Evolutionary conservation across 1,139 yeast genomes (phyloP).

Genomic region (Suhomyces taliae): DNA sequence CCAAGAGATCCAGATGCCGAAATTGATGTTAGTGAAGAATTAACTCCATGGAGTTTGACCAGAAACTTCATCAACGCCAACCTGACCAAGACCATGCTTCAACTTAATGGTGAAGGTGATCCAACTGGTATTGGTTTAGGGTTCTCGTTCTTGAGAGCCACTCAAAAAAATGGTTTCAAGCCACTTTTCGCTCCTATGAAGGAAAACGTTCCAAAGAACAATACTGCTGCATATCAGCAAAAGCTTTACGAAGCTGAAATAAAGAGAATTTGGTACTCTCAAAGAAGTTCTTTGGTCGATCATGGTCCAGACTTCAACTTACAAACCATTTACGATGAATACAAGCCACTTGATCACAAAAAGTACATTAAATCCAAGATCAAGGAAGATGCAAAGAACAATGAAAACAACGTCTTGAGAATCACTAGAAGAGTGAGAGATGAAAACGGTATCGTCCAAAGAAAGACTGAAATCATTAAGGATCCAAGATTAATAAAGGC

Average conservation of each 20-base stretch:
- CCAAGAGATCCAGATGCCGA: constrained; percentile 31
- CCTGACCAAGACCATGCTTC: constrained; percentile 96
- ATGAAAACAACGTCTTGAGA: constrained; percentile 52
- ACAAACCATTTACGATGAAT: constrained; percentile 37
- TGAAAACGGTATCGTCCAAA: constrained; percentile 81
- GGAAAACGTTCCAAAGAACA: constrained; percentile 46
- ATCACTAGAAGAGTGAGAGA: constrained; percentile 83
- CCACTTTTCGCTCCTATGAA: constrained; percentile 54
- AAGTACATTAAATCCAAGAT: constrained; percentile 29
- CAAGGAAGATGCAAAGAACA: constrained; percentile 40
- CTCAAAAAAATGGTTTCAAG: constrained; percentile 92
- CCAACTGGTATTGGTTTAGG: constrained; percentile 93
- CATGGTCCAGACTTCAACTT: constrained; percentile 27
- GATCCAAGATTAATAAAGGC: constrained; percentile 90
- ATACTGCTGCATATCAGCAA: constrained; percentile 75
- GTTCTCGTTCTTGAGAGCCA: constrained; percentile 83
- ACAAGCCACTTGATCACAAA: constrained; percentile 40
- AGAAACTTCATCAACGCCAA: constrained; percentile 90
- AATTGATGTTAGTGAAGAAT: constrained; percentile 72
- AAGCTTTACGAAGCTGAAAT: constrained; percentile 91
- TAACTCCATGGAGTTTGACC: constrained; percentile 92
- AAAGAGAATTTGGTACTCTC: constrained; percentile 86
- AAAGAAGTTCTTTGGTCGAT: constrained; percentile 61
- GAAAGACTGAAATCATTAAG: constrained; percentile 72
- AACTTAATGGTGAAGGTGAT: constrained; percentile 95